Conservation (phyloP, 331 rosid species). For the Prunus yedoensis region DNA sequence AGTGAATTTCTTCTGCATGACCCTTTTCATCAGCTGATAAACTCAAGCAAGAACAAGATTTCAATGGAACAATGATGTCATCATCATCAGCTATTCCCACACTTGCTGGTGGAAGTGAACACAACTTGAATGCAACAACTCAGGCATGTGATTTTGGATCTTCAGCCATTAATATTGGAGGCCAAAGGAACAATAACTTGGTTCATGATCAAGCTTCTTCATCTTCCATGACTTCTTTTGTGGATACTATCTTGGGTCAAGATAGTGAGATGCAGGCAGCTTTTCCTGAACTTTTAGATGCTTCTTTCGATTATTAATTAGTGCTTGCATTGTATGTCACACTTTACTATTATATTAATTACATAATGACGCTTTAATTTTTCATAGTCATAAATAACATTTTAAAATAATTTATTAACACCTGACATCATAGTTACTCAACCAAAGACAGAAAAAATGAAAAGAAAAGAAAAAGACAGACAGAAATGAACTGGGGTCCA, state of each 20-base stretch:
- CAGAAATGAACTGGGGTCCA: neutral
- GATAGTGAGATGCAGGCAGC: conserved; percentile 68
- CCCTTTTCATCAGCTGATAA: conserved; percentile 34
- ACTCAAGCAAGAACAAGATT: conserved; percentile 29
- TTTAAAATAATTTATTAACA: too few relatives aligned
- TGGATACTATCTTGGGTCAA: conserved; percentile 69
- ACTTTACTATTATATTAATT: neutral
- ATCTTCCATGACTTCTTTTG: conserved; percentile 56
- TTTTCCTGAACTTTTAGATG: conserved; percentile 74
- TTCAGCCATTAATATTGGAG: conserved; percentile 24
- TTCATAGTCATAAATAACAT: too few relatives aligned
- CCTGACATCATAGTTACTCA: too few relatives aligned
- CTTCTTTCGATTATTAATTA: conserved; percentile 51
- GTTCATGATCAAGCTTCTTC: conserved; percentile 31
- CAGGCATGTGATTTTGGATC: conserved; percentile 26
- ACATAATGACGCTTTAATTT: neutral
- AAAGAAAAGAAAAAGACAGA: too few relatives aligned
- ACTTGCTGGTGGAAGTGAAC: conserved; percentile 18
- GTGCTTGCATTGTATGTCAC: neutral
- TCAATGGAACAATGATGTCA: conserved; percentile 15
- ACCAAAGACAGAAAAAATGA: too few relatives aligned
- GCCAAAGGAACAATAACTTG: conserved; percentile 15
- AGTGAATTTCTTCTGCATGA: conserved; percentile 55
- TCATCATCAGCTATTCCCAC: conserved; percentile 23
- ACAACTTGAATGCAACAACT: conserved; percentile 16